Percentiles rank a stretch among this genome's conserved stretches.
phyloP scores from a whole-genome alignment of 139 green algal species.

The Chlamydomonas schloesseri region DNA sequence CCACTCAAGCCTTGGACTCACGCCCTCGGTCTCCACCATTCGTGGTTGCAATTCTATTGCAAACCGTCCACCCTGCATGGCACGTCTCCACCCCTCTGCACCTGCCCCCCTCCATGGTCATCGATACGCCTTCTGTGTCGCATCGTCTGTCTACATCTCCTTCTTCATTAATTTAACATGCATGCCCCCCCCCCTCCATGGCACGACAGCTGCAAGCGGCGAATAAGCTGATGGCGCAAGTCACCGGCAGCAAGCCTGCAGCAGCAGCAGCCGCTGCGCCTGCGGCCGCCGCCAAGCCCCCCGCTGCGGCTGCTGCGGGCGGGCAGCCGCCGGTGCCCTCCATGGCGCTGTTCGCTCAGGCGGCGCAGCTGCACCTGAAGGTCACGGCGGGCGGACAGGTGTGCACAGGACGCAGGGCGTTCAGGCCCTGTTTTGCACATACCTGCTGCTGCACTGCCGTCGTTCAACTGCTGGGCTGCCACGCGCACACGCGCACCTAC shows the following conservation, averaged over 20 bases:
- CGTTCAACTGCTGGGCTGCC: background rate
- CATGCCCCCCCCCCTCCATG: background rate
- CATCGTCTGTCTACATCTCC: too few species aligned
- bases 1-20: too few species aligned
- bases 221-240: conserved; percentile 4
- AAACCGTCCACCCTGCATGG: too few species aligned
- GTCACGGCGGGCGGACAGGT: conserved; percentile 3
- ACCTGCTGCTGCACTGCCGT: too few species aligned
- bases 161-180: background rate
- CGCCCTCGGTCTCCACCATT: too few species aligned
- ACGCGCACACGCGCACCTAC: too few species aligned
- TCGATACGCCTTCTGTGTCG: too few species aligned
- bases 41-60: too few species aligned
- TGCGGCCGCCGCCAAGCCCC: background rate
- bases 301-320: background rate
- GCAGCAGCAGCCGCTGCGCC: background rate
- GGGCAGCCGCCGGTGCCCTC: conserved; percentile 31
- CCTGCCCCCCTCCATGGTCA: background rate
- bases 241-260: background rate
- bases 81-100: too few species aligned
- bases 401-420: too few species aligned
- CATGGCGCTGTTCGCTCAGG: conserved; percentile 34
- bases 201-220: conserved; percentile 28
- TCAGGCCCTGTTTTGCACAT: too few species aligned
- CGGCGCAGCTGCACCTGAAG: conserved; percentile 21